Percentiles rank a stretch among this genome's conserved stretches.
phyloP scores from a whole-genome alignment of 2,329 filamentous ascomycete species.

The Penicillium sp. region DNA sequence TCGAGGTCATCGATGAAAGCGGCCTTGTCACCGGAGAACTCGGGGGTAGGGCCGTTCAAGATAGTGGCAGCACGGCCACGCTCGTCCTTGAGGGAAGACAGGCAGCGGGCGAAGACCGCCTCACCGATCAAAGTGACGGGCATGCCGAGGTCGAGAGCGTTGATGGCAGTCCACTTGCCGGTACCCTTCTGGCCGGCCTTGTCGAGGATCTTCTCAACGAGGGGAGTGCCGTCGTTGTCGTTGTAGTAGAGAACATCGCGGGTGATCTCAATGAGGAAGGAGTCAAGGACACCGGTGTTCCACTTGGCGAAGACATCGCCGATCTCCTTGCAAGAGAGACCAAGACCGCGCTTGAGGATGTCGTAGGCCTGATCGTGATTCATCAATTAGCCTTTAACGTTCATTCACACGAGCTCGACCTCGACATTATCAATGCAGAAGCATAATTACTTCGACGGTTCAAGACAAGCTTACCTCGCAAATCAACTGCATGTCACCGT shows the following conservation, averaged over 20 bases:
- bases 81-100: slow-evolving; percentile 93
- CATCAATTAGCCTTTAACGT: neutral
- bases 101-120: slow-evolving; percentile 91
- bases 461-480: slow-evolving; percentile 67
- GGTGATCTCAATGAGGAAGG: slow-evolving; percentile 99
- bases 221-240: slow-evolving; percentile 85
- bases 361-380: slow-evolving; percentile 77
- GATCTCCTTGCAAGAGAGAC: slow-evolving; percentile 88
- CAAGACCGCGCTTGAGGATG: slow-evolving; percentile 98
- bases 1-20: slow-evolving; percentile 96
- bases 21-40: slow-evolving; percentile 87
- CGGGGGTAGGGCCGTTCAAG: slow-evolving; percentile 75
- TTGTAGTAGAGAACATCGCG: slow-evolving; percentile 98
- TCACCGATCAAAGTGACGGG: slow-evolving; percentile 97
- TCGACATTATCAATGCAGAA: neutral
- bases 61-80: slow-evolving; percentile 78
- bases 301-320: slow-evolving; percentile 91
- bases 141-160: slow-evolving; percentile 97
- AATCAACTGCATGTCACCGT: slow-evolving; percentile 99
- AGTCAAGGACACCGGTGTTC: slow-evolving; percentile 98
- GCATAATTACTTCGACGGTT: neutral
- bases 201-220: slow-evolving; percentile 99
- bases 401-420: neutral
- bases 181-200: slow-evolving; percentile 99
- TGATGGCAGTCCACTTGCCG: slow-evolving; percentile 99